phyloP scores from a whole-genome alignment of 2,329 filamentous ascomycete genomes.

The Monosporascus sp. region DNA sequence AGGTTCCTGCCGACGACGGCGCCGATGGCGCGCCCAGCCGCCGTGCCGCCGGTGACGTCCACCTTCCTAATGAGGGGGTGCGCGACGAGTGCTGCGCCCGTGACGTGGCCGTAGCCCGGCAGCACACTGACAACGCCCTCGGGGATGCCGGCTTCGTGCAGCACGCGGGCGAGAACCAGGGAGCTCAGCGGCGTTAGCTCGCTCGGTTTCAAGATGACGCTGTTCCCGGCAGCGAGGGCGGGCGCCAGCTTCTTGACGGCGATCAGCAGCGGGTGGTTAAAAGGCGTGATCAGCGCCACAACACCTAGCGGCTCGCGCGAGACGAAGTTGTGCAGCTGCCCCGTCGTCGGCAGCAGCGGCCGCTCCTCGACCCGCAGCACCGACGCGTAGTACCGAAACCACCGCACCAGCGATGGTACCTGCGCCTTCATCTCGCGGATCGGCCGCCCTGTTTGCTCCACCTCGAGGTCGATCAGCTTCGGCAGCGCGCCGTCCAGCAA shows the following conservation, averaged over 20 bases:
- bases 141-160: conserved; percentile 65
- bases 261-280: conserved; percentile 55
- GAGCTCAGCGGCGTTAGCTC: conserved; percentile 59
- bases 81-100: conserved; percentile 48
- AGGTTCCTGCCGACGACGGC: conserved; percentile 61
- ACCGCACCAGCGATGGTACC: conserved; percentile 59
- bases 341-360: conserved; percentile 59
- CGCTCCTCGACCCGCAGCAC: conserved; percentile 64
- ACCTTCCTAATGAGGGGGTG: conserved; percentile 58
- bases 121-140: conserved; percentile 64
- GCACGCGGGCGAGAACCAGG: conserved; percentile 53
- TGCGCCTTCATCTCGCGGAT: conserved; percentile 68
- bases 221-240: conserved; percentile 55
- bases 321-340: conserved; percentile 54
- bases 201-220: conserved; percentile 56
- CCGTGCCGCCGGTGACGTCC: conserved; percentile 71
- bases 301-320: conserved; percentile 54
- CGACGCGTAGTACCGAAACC: conserved; percentile 69
- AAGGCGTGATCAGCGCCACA: conserved; percentile 52
- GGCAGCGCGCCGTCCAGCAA: conserved; percentile 50
- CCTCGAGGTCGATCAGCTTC: conserved; percentile 57
- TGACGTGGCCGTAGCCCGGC: conserved; percentile 47
- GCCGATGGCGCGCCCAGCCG: conserved; percentile 64
- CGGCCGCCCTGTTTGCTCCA: conserved; percentile 62
- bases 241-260: conserved; percentile 58